Evolutionary conservation across 1,139 yeast species (phyloP), one percentile per base, ranked within the genome.

Genomic region (Sugiyamaella grinbergsii): DNA sequence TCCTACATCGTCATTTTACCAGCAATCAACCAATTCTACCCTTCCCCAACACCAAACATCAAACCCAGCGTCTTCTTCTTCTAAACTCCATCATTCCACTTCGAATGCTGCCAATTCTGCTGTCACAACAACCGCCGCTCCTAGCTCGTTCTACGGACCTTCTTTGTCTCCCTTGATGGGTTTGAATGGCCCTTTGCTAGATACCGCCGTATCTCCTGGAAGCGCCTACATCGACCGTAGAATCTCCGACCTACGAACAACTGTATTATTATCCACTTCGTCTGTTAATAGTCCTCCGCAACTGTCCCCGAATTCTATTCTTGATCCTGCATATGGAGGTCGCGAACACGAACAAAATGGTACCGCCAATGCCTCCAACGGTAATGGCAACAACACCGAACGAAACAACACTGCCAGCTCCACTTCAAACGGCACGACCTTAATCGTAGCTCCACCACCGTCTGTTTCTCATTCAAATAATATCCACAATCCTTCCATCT

Each of bases 231-330:
- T 56, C n/a, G 58, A 51, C 41, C 33, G 59, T 16, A 54, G 60
- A 11, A 44, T 58, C 29, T 55, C 59, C 2, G 60, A 58, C 34
- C 48, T 58, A 40, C 49, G 61, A 20, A 56, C 57, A 7, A 54
- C 57, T 19, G 51, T 52, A 5, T 38, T 54, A 23, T 29, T 50
- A 18, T 24, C 50, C 4, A 32, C 51, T 32, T 10, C 18, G 38
- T 10, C 42, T n/a, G 23, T 19, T 18, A 40, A 26, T 29, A 49
- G 36, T 18, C 45, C 26, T 16, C 49, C 29, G 26, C 48, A 6
- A 28, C 39, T n/a, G 29, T 34, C 38, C 11, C 31, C 44, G 11
- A 29, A 15, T 2, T n/a, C 48, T 19, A 36, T 26, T 8, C 39
- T 47, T 18, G 39, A 32, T 13, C 11, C 34, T 5, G 39, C 26